Evolutionary conservation across 495 filamentous ascomycete genomes (phyloP).

Genomic region (Penicillium bovifimosum): DNA sequence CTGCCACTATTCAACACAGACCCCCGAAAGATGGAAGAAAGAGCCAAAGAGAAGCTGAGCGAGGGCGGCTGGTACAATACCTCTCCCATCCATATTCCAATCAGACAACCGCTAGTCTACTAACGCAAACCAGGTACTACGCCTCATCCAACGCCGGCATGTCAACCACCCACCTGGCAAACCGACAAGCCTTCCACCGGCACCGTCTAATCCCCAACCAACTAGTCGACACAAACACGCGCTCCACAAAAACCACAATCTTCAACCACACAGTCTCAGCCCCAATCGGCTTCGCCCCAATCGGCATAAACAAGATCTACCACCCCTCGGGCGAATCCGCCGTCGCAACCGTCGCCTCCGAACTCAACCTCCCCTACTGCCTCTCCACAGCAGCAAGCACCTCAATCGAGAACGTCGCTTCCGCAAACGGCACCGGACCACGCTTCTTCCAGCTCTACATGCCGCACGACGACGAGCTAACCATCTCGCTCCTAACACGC

Average conservation of each 20-base stretch:
- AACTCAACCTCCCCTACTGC: constrained; percentile 53
- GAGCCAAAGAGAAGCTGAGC: constrained; percentile 51
- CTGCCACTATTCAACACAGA: constrained; percentile 56
- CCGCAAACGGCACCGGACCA: constrained; percentile 47
- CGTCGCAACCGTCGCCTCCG: constrained; percentile 52
- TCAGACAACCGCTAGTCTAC: too few species aligned
- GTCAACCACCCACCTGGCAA: constrained; percentile 60
- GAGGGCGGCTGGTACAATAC: constrained; percentile 28
- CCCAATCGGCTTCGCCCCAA: constrained; percentile 59
- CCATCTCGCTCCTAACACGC: constrained; percentile 49
- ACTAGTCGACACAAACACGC: constrained; percentile 55
- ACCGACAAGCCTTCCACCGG: constrained; percentile 63
- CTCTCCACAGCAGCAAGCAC: constrained; percentile 54
- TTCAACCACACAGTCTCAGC: constrained; percentile 57
- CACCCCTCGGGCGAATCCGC: constrained; percentile 51
- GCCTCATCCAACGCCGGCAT: constrained; percentile 61
- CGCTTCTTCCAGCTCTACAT: constrained; percentile 63
- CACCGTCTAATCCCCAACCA: constrained; percentile 59
- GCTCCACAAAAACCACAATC: constrained; percentile 54
- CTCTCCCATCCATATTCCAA: not conserved
- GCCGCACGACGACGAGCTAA: constrained; percentile 57
- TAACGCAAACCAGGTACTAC: constrained; percentile 41
- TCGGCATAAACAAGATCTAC: constrained; percentile 65
- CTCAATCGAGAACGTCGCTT: constrained; percentile 53
- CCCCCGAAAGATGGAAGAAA: constrained; percentile 51